Evolutionary conservation across 495 filamentous ascomycete genomes (phyloP), one percentile per base, ranked within the genome.

Genomic region (Choiromyces venosus): DNA sequence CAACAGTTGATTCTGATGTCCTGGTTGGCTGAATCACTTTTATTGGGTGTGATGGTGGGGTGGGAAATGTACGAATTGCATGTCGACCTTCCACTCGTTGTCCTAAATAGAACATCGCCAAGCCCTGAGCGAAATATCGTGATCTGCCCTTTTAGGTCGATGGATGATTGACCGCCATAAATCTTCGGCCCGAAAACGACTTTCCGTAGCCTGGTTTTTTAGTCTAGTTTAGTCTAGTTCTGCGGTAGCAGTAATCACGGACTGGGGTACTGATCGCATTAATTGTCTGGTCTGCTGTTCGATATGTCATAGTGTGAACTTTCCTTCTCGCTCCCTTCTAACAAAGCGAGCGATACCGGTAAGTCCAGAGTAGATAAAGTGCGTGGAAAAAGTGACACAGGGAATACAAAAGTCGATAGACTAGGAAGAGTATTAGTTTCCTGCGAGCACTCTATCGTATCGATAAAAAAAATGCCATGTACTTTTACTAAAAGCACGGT

Each of bases 31-130:
- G 52, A 56, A 33, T 33, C 52, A 12, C 52, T 33, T 16, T 61
- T 29, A 33, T 61, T 33, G 52, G 25, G 52, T 5, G 25, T 61
- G 3, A 61, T 61, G 52, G 52, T 61, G 52, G 25, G 25, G 52
- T 61, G 52, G 52, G 52, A 61, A 61, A 61, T 61, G 52, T 29
- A 61, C 52, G 10, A 61, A 61, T 61, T 61, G 52, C 25, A 33
- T 61, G 25, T 61, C 52, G 52, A 18, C 10, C 2, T 33, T 16
- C 25, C 10, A 61, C 52, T 33, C 2, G 52, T 61, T 3, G 52
- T 29, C 52, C 25, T 14, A 61, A 61, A 61, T 61, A 61, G 52
- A 25, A 61, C 25, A 61, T 61, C 52, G 52, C 52, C 52, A 61
- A 61, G 25, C 52, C 25, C 52, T 61, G 52, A 61, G 52, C 25